phyloP scores from a whole-genome alignment of 73 alveolate genomes.

The Tetrahymena borealis region DNA sequence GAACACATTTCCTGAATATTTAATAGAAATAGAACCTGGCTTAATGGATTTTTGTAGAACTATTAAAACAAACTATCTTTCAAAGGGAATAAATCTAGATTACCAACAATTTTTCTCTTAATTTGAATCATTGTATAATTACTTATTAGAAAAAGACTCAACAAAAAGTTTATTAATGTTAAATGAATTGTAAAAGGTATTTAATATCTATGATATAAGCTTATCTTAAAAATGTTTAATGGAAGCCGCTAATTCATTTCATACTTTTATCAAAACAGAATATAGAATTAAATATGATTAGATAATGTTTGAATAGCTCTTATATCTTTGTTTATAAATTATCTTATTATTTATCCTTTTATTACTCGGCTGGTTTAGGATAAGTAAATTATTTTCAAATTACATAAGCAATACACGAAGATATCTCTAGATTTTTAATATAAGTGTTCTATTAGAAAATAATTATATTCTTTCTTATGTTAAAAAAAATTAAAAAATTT shows the following conservation, averaged over 20 bases:
- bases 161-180: not conserved
- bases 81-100: not conserved
- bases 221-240: not conserved
- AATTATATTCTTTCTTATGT: not conserved
- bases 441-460: not conserved
- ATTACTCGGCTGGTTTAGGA: not conserved
- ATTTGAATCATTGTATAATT: not conserved
- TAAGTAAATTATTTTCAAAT: not conserved
- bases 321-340: not conserved
- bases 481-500: not conserved
- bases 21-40: not conserved
- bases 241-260: too few relatives aligned
- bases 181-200: not conserved
- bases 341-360: not conserved
- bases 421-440: not conserved
- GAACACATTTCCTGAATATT: not conserved
- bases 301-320: not conserved
- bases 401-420: not conserved
- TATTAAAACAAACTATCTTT: not conserved
- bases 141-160: not conserved
- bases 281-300: not conserved
- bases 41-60: not conserved
- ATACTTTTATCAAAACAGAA: not conserved
- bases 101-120: not conserved
- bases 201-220: not conserved